Evolutionary conservation across 2,329 filamentous ascomycete species (phyloP).

Genomic region (Pezicula radicicola): DNA sequence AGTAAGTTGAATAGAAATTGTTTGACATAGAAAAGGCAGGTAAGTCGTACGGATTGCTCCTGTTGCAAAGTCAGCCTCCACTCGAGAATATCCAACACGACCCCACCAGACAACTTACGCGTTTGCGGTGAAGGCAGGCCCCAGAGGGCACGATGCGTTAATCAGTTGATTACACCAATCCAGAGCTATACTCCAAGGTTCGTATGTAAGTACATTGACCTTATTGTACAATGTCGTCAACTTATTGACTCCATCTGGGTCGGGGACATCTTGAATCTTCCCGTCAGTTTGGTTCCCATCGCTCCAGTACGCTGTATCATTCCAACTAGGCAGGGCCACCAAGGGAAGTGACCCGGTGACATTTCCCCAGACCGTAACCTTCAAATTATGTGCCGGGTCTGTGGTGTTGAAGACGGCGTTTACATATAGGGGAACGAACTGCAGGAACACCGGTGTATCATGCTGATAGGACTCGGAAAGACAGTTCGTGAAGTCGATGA

Average conservation of each 20-base stretch:
- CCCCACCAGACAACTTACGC: conserved; percentile 30
- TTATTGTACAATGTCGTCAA: conserved; percentile 72
- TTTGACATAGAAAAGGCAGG: conserved; percentile 73
- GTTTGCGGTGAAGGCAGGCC: conserved; percentile 65
- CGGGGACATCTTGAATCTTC: conserved; percentile 60
- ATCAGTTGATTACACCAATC: conserved; percentile 65
- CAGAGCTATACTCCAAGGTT: conserved; percentile 54
- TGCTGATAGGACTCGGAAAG: conserved; percentile 59
- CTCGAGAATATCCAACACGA: not conserved
- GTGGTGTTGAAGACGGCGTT: conserved; percentile 70
- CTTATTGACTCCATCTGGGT: conserved; percentile 40
- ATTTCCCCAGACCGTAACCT: conserved; percentile 84
- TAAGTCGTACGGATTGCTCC: conserved; percentile 43
- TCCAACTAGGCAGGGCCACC: conserved; percentile 55
- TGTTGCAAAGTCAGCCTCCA: conserved; percentile 14
- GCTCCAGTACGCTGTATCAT: conserved; percentile 56
- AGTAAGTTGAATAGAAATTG: conserved; percentile 77
- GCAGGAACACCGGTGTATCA: conserved; percentile 58
- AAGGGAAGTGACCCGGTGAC: conserved; percentile 69
- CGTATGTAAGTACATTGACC: conserved; percentile 75
- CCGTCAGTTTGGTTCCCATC: conserved; percentile 58
- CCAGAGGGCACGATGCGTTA: conserved; percentile 71
- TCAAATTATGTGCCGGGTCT: conserved; percentile 61
- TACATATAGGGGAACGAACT: conserved; percentile 75
- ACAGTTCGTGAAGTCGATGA: conserved; percentile 83